Percentiles rank a stretch among this genome's conserved stretches.
Conservation (phyloP, 352 stramenopile species). For the Phytophthora tentaculata region DNA sequence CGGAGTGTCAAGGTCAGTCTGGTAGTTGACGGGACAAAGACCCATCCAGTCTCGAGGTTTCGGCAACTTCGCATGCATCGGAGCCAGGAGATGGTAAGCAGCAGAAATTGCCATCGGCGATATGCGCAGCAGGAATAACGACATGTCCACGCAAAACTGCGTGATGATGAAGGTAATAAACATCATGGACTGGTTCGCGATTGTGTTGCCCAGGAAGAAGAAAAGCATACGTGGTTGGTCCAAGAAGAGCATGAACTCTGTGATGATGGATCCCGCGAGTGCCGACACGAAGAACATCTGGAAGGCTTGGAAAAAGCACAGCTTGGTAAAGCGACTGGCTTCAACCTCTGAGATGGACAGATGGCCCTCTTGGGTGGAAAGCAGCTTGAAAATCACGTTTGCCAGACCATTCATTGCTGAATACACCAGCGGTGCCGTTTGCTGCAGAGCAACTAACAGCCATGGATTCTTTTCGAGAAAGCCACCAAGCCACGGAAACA, state of each 20-base stretch:
- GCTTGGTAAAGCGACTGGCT: slow-evolving; percentile 75
- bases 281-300: slow-evolving; percentile 87
- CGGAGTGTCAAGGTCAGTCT: slow-evolving; percentile 60
- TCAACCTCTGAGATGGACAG: slow-evolving; percentile 71
- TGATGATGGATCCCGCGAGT: slow-evolving; percentile 69
- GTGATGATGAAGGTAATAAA: slow-evolving; percentile 85
- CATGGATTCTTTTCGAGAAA: slow-evolving; percentile 56
- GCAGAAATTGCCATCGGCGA: slow-evolving; percentile 50
- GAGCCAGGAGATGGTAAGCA: slow-evolving; percentile 57
- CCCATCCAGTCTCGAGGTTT: slow-evolving; percentile 60
- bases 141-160: slow-evolving; percentile 70
- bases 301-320: slow-evolving; percentile 81
- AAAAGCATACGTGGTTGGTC: slow-evolving; percentile 71
- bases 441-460: slow-evolving; percentile 61
- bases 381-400: slow-evolving; percentile 68
- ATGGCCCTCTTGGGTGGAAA: slow-evolving; percentile 71
- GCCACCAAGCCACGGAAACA: slow-evolving; percentile 52
- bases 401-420: slow-evolving; percentile 75
- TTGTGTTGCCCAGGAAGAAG: slow-evolving; percentile 73
- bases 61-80: slow-evolving; percentile 55
- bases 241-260: slow-evolving; percentile 60
- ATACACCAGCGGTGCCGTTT: slow-evolving; percentile 68
- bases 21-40: slow-evolving; percentile 57
- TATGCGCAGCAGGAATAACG: slow-evolving; percentile 65
- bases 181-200: slow-evolving; percentile 80